A percentile compares a stretch with the other conserved stretches of the same genome.
Conservation (phyloP, 768 basidiomycete species). For the Suillus fuscotomentosus region DNA sequence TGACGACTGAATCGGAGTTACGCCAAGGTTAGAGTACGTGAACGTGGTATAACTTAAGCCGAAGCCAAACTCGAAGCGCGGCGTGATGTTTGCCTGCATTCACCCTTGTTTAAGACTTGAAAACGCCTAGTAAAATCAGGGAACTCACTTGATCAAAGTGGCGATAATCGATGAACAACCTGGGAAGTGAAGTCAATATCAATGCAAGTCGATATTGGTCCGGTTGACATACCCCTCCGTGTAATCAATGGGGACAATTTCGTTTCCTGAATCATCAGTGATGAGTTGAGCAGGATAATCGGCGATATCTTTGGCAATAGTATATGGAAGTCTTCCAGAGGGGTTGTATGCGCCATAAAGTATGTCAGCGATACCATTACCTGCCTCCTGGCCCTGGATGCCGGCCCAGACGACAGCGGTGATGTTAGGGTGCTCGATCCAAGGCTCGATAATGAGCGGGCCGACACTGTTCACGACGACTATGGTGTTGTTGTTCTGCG, state of each 20-base stretch:
- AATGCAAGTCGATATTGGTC: neutral
- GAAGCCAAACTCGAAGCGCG: conserved; percentile 53
- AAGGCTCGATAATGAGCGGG: conserved; percentile 59
- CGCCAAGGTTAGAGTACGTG: conserved; percentile 31
- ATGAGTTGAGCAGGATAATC: conserved; percentile 61
- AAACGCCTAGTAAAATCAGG: neutral
- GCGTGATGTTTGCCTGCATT: conserved; percentile 58
- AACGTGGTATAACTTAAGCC: conserved; percentile 45
- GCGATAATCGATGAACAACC: conserved; percentile 64
- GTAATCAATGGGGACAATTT: conserved; percentile 55
- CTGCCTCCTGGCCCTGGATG: conserved; percentile 64
- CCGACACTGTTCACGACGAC: conserved; percentile 45
- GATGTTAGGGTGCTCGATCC: conserved; percentile 73
- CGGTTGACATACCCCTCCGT: conserved; percentile 44
- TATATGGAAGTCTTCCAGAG: conserved; percentile 68
- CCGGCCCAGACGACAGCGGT: conserved; percentile 76
- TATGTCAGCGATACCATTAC: conserved; percentile 69
- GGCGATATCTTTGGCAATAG: conserved; percentile 57
- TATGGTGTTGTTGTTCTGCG: conserved; percentile 44
- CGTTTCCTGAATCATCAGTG: conserved; percentile 31
- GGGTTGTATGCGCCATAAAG: conserved; percentile 71
- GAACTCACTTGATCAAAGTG: conserved; percentile 55
- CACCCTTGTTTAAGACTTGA: conserved; percentile 1
- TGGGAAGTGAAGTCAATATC: conserved; percentile 16
- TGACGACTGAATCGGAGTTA: conserved; percentile 38